Evolutionary conservation across 257 asterid species (phyloP).

Genomic region (Jacaranda mimosifolia): DNA sequence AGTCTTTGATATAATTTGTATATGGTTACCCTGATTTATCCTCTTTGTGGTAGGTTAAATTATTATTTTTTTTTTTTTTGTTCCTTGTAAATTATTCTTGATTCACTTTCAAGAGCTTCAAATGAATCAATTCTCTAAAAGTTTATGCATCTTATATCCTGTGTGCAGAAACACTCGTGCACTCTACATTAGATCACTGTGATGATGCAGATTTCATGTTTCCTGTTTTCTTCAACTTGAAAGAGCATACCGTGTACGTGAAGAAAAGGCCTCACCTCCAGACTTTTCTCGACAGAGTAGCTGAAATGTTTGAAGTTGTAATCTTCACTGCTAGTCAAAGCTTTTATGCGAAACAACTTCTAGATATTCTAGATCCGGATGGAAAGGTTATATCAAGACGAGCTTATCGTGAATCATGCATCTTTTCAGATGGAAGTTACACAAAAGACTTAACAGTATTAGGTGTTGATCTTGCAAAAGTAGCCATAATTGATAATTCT

Average conservation of each 20-base stretch:
- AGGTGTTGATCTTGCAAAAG: conserved; percentile 93
- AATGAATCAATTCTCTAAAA: conserved; percentile 20
- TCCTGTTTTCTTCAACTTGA: conserved; percentile 84
- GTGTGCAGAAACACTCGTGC: conserved; percentile 94
- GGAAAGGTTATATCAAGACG: conserved; percentile 80
- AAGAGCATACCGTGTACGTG: conserved; percentile 87
- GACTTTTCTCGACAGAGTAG: conserved; percentile 79
- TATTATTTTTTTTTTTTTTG: neutral
- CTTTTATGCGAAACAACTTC: conserved; percentile 83
- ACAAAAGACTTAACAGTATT: conserved; percentile 90
- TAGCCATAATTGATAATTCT: conserved; percentile 87
- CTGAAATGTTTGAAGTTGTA: conserved; percentile 85
- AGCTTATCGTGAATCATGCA: conserved; percentile 97
- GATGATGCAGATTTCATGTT: conserved; percentile 90
- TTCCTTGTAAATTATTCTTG: neutral
- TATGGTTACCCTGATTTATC: conserved; percentile 29
- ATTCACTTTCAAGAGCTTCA: conserved; percentile 20
- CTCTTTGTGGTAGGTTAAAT: conserved; percentile 2
- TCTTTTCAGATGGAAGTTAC: conserved; percentile 75
- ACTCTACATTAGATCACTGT: conserved; percentile 83
- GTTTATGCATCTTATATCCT: conserved; percentile 32
- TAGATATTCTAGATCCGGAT: conserved; percentile 92
- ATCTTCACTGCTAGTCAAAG: conserved; percentile 98
- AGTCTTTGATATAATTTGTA: neutral
- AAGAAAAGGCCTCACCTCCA: conserved; percentile 86